Base-by-base conservation (phyloP, 805 yeast genomes). In the Candida mattraensis region DNA sequence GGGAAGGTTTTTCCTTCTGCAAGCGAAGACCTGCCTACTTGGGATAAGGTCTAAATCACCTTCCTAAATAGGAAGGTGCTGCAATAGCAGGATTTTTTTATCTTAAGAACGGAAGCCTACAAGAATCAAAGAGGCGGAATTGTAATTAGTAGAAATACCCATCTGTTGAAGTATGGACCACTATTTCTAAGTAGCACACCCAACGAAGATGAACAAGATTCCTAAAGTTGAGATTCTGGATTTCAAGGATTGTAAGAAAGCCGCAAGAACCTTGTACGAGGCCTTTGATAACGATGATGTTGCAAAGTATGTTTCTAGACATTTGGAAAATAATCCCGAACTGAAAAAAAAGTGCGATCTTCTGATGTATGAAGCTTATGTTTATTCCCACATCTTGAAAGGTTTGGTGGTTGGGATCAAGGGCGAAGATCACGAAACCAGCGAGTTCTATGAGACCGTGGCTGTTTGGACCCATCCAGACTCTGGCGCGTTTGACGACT, bases 381-480 rank as follows among this genome's bases (percentile, higher is more conserved):
- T 73, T 26, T 61, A 60, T 29, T 74, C 76, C 30, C 79, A 73
- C 46, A 66, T 76, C 25, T 45, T 63, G 36, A 67, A 69, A 30
- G 82, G 82, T 1, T 31, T 75, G 22, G 74, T 67, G 18, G 51
- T 74, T 17, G 80, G 72, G 4, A 60, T 74, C 22, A 71, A 72
- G 38, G 80, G 77, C 37, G 59, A 63, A 1, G 51, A 51, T 24
- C 54, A 48, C 30, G 64, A 60, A 27, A 21, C 35, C 4, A 44
- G 37, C 13, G 62, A 57, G 22, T 40, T 49, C 4, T 76, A 71
- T 52, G 80, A 76, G 58, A 69, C 80, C 6, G 80, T 76, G 20
- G 70, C 76, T 5, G 53, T 74, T 16, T 76, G 80, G 79, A 61
- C 75, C 9, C 60, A 60, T 18, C 80, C 81, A 5, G 67, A 63